A percentile compares a stretch with the other conserved stretches of the same genome.
phyloP scores from a whole-genome alignment of 768 basidiomycete species.

The Tylopilus rubrobrunneus region DNA sequence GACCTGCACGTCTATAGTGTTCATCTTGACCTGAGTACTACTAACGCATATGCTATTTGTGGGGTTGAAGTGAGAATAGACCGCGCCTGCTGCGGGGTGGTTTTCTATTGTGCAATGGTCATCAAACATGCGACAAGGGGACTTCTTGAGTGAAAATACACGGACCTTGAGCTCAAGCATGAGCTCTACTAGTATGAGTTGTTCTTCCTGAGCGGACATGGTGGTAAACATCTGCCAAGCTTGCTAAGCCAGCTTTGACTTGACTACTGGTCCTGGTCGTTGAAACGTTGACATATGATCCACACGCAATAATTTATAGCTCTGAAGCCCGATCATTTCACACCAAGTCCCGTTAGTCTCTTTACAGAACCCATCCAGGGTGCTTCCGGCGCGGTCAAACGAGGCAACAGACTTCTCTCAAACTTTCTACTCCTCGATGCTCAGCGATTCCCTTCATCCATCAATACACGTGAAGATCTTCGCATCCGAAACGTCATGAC shows the following conservation, averaged over 20 bases:
- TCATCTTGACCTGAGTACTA: conserved; percentile 73
- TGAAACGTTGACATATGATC: neutral
- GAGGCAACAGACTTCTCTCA: neutral
- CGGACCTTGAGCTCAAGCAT: conserved; percentile 65
- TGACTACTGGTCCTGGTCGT: too few relatives aligned
- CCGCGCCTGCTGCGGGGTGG: conserved; percentile 65
- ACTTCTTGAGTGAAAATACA: neutral
- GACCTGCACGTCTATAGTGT: conserved; percentile 69
- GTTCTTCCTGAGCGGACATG: conserved; percentile 62
- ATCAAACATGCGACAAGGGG: neutral
- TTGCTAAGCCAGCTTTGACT: too few relatives aligned
- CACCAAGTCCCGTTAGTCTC: neutral
- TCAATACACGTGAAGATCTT: neutral
- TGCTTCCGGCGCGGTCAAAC: neutral
- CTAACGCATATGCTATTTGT: conserved; percentile 72
- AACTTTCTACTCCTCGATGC: neutral
- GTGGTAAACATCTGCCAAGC: neutral
- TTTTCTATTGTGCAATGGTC: conserved; percentile 48
- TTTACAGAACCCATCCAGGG: neutral
- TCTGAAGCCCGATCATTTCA: neutral
- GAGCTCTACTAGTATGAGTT: conserved; percentile 71
- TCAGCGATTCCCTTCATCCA: neutral
- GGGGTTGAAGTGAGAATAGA: conserved; percentile 69
- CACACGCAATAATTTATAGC: neutral
- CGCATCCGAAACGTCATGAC: neutral